Base-by-base conservation (phyloP, 140 eudicot species). In the Flaveria floridana region DNA sequence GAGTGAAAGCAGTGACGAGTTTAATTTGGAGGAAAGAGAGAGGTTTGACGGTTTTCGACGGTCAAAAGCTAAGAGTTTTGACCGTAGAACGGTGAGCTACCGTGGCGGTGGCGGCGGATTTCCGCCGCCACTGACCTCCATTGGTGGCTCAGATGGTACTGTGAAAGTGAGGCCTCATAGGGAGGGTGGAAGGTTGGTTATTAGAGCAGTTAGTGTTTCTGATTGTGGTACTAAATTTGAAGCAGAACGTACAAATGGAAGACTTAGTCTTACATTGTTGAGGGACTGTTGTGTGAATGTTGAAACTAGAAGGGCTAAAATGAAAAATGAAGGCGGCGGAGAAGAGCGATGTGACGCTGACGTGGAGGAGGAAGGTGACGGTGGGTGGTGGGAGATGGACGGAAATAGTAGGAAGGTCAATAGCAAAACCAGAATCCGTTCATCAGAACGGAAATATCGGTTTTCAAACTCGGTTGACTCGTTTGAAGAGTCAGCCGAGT, bases 101-200 rank as follows among this genome's bases (percentile, higher is more conserved):
- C 42, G 72, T 10, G 21, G 15, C 5, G 34, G 71, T 0, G 34
- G 70, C 2, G 71, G 47, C 13, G 77, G 75, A n/a, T 89, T 89
- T 63, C 97, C 96, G 13, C 97, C 97, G 9, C 96, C 97, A 0
- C 52, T 92, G 75, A 87, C 90, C 46, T 84, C 96, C 13, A 89
- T 91, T 3, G 87, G 89, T 15, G 91, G 94, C 48, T 78, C 78
- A 1, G 87, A 83, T 10, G 81, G 89, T 6, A 80, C 72, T 1
- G 91, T 92, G 58, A 76, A 68, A 55, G 91, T 92, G 25, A 75
- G 74, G 71, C 86, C 91, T 59, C 90, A 82, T 8, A 86, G 97
- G 39, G 95, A 84, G 64, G 89, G 77, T 15, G 97, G 97, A 2
- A 77, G 97, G 73, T 72, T 92, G 44, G 89, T 92, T 64, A 70